A percentile compares a stretch with the other conserved stretches of the same genome.
Evolutionary conservation across 2,329 filamentous ascomycete genomes (phyloP).

Genomic region (Metarhizium guizhouense): DNA sequence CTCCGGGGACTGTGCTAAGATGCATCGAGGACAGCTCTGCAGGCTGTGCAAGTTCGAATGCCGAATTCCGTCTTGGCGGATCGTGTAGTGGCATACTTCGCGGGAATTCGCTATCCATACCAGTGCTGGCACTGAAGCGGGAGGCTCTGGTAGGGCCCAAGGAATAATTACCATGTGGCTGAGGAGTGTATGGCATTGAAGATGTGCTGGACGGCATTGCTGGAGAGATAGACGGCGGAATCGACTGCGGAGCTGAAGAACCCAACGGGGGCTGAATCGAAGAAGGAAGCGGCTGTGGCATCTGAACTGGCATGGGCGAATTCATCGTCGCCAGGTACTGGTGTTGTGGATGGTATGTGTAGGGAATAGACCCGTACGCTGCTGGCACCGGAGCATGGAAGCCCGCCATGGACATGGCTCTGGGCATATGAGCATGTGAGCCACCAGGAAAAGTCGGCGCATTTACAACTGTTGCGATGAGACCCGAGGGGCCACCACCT

Average conservation of each 20-base stretch:
- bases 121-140: conserved; percentile 10
- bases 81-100: conserved; percentile 16
- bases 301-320: conserved; percentile 4
- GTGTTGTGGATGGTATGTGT: conserved; percentile 2
- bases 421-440: conserved; percentile 13
- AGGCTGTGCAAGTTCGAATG: conserved; percentile 11
- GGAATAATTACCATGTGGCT: conserved; percentile 13
- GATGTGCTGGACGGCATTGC: conserved; percentile 4
- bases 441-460: conserved; percentile 8
- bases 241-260: conserved; percentile 9
- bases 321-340: conserved; percentile 4
- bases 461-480: conserved; percentile 7
- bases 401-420: conserved; percentile 16
- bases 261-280: background rate
- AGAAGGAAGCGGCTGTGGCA: conserved; percentile 3
- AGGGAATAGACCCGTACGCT: conserved; percentile 8
- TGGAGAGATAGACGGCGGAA: conserved; percentile 9
- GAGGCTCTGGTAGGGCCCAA: conserved; percentile 9
- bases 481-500: background rate
- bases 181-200: conserved; percentile 1
- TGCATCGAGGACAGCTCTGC: conserved; percentile 10
- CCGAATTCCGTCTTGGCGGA: conserved; percentile 11
- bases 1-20: conserved; percentile 7
- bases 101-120: conserved; percentile 14
- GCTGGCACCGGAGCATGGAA: conserved; percentile 8